phyloP scores from a whole-genome alignment of 2,329 filamentous ascomycete species.

The Claviceps monticola region DNA sequence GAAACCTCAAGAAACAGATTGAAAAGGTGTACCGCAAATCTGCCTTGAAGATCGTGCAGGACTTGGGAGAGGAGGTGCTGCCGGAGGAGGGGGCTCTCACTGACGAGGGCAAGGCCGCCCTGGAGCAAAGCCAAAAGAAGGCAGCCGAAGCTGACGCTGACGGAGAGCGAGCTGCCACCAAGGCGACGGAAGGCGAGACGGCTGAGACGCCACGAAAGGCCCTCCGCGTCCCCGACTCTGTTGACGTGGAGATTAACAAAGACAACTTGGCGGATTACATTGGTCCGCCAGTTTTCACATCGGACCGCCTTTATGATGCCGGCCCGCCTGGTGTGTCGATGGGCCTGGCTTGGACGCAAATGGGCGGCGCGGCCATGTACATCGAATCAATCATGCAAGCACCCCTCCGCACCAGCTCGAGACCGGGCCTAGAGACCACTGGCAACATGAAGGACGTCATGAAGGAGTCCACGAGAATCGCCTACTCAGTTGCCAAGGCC shows the following conservation, averaged over 20 bases:
- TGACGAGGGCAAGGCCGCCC: constrained; percentile 67
- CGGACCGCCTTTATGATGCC: constrained; percentile 85
- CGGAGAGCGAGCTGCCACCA: constrained; percentile 15
- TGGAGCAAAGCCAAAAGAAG: constrained; percentile 58
- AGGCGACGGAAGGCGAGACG: constrained; percentile 22
- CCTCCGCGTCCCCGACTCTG: constrained; percentile 70
- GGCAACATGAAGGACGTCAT: constrained; percentile 93
- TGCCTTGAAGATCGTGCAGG: constrained; percentile 90
- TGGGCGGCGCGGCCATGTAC: constrained; percentile 93
- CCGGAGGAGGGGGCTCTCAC: constrained; percentile 73
- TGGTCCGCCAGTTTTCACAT: constrained; percentile 87
- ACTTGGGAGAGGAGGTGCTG: constrained; percentile 73
- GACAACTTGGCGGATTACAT: constrained; percentile 94
- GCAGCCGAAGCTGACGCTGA: constrained; percentile 38
- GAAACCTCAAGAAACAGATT: constrained; percentile 98
- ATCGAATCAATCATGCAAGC: constrained; percentile 92
- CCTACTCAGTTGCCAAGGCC: constrained; percentile 90
- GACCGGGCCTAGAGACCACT: constrained; percentile 75
- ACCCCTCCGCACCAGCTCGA: constrained; percentile 57
- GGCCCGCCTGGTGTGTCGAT: constrained; percentile 92
- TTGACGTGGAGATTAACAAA: constrained; percentile 76
- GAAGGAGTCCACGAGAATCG: constrained; percentile 93
- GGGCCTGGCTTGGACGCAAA: constrained; percentile 95
- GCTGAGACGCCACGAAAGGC: constrained; percentile 61
- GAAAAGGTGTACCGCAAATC: constrained; percentile 98